Conservation (phyloP, 1,139 yeast genomes). For the Protomyces lactucae-debilis region DNA sequence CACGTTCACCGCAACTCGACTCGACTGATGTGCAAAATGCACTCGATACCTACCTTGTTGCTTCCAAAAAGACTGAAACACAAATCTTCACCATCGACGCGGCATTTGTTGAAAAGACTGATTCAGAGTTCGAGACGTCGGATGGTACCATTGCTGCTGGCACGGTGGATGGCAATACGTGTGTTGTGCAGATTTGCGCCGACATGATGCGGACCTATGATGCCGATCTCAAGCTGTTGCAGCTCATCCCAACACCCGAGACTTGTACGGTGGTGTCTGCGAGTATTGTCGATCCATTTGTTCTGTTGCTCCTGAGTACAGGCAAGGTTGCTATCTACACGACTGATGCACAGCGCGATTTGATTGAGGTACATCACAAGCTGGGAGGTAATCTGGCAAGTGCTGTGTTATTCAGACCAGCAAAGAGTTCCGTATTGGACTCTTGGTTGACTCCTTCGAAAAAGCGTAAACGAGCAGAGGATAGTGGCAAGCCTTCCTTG, state of each 20-base stretch:
- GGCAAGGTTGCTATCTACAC: constrained; percentile 31
- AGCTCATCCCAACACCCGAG: constrained; percentile 35
- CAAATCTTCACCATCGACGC: constrained; percentile 69
- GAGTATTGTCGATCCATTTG: constrained; percentile 41
- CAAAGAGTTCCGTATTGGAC: background rate
- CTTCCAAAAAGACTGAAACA: constrained; percentile 55
- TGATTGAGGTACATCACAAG: constrained; percentile 24
- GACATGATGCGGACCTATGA: constrained; percentile 62
- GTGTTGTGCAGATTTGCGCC: constrained; percentile 70
- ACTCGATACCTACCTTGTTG: constrained; percentile 56
- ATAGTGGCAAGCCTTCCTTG: background rate
- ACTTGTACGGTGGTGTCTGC: constrained; percentile 45
- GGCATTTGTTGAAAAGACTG: constrained; percentile 59
- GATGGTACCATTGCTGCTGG: constrained; percentile 65
- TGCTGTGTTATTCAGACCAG: constrained; percentile 1
- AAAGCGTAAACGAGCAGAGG: constrained; percentile 1
- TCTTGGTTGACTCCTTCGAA: background rate
- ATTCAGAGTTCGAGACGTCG: constrained; percentile 60
- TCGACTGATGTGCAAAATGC: constrained; percentile 35
- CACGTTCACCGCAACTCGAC: constrained; percentile 28
- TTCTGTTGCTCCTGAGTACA: constrained; percentile 33
- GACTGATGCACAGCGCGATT: constrained; percentile 31
- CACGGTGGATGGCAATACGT: constrained; percentile 54
- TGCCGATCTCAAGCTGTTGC: constrained; percentile 50
- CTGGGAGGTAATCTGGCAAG: background rate